Conservation (phyloP, 371 early-diverging fungal species). For the Rhizomucor miehei region DNA sequence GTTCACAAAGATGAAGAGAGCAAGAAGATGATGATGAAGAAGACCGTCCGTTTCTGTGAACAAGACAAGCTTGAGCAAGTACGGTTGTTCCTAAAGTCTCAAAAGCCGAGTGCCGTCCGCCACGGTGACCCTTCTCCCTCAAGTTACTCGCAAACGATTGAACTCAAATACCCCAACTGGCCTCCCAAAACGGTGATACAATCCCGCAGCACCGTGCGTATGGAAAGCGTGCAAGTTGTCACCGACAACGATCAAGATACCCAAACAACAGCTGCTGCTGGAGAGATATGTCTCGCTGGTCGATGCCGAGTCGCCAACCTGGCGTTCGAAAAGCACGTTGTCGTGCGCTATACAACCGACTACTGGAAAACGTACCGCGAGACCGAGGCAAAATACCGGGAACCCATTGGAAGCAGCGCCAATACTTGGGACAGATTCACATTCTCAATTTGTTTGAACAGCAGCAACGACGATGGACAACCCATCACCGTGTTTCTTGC, state of each 20-base stretch:
- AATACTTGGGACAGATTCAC: constrained; percentile 41
- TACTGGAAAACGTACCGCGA: constrained; percentile 68
- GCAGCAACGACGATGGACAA: background rate
- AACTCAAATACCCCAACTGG: constrained; percentile 29
- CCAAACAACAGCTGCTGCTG: background rate
- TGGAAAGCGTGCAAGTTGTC: constrained; percentile 24
- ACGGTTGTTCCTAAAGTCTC: constrained; percentile 53
- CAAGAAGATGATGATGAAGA: constrained; percentile 22
- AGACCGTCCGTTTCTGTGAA: constrained; percentile 34
- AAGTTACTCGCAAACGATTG: background rate
- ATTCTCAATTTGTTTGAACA: constrained; percentile 16
- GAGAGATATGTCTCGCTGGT: constrained; percentile 39
- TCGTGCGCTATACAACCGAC: constrained; percentile 66
- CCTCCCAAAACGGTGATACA: constrained; percentile 12
- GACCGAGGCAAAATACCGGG: constrained; percentile 50
- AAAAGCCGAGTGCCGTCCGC: constrained; percentile 52
- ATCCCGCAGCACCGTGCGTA: constrained; percentile 13
- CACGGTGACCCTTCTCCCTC: constrained; percentile 30
- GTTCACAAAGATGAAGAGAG: background rate
- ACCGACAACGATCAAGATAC: constrained; percentile 33
- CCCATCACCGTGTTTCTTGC: constrained; percentile 23
- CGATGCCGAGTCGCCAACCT: constrained; percentile 73
- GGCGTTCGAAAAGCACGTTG: constrained; percentile 73
- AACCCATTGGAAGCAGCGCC: constrained; percentile 30
- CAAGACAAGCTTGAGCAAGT: constrained; percentile 53